These are phyloP conservation scores for Akanthomyces dipterigenus DNA, from an alignment of 2,329 filamentous ascomycete genomes.

Conservation along the genomic window DNA sequence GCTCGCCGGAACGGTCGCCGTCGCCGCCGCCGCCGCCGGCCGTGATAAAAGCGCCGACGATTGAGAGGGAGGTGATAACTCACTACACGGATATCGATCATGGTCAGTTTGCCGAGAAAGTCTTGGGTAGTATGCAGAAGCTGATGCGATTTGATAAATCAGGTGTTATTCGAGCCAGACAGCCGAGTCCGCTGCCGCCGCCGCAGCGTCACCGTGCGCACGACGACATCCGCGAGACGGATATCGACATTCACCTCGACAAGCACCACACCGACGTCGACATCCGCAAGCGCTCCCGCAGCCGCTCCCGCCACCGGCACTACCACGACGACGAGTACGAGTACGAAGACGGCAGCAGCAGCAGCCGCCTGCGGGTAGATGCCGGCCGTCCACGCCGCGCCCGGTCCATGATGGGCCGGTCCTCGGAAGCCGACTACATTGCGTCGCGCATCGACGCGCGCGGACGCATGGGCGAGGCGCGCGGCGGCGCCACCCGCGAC, in stretches of 20 bases:
- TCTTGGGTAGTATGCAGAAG: not conserved
- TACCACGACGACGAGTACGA: conserved; percentile 41
- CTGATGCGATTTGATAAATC: not conserved
- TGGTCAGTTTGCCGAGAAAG: conserved; percentile 45
- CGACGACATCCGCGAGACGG: conserved; percentile 45
- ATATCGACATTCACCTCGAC: conserved; percentile 55
- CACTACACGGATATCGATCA: conserved; percentile 85
- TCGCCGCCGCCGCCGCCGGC: conserved; percentile 52
- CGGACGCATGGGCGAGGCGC: conserved; percentile 65
- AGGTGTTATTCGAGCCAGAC: conserved; percentile 41
- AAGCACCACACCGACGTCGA: conserved; percentile 52
- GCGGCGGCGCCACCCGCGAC: conserved; percentile 64
- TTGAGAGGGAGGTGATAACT: conserved; percentile 83
- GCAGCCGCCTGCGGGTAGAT: conserved; percentile 38
- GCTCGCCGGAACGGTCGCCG: conserved; percentile 41
- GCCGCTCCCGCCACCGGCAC: conserved; percentile 32
- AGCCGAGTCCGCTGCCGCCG: conserved; percentile 42
- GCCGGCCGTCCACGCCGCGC: conserved; percentile 41
- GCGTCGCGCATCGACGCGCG: conserved; percentile 50
- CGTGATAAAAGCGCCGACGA: conserved; percentile 67
- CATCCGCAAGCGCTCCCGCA: conserved; percentile 37
- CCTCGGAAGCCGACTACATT: conserved; percentile 56
- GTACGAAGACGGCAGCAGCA: conserved; percentile 37
- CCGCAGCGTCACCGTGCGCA: conserved; percentile 31
- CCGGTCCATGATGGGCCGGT: conserved; percentile 42